phyloP scores from a whole-genome alignment of 1,284 basidiomycete species.

The Meripilus lineatus region DNA sequence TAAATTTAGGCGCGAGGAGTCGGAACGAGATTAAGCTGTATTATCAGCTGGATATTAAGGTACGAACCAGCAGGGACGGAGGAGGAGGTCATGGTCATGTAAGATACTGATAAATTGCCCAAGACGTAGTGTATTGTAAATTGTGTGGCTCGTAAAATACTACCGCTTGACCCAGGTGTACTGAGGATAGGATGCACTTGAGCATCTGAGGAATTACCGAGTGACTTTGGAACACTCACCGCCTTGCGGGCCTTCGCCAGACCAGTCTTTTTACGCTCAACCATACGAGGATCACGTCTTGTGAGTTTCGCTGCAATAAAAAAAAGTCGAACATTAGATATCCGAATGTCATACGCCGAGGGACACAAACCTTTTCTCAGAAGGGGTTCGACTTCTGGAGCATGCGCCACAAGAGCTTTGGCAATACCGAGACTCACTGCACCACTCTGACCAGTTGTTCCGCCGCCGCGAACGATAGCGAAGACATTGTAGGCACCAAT shows the following conservation, averaged over 20 bases:
- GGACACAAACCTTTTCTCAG: conserved; percentile 63
- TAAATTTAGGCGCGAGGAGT: no score
- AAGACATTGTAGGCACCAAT: conserved; percentile 94
- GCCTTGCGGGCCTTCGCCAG: conserved; percentile 87
- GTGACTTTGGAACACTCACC: no score
- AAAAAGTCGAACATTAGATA: conserved; percentile 6
- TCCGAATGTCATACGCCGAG: conserved; percentile 2
- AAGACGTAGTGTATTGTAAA: no score
- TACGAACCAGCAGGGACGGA: no score
- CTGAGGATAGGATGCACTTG: conserved; percentile 34
- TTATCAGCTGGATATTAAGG: no score
- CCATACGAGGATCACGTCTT: conserved; percentile 93
- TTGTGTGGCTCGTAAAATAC: no score
- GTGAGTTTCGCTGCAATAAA: conserved; percentile 84
- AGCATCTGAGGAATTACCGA: no score
- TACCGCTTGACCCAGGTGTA: conserved; percentile 96
- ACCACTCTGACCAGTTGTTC: conserved; percentile 87
- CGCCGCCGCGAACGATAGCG: conserved; percentile 84
- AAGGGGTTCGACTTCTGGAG: conserved; percentile 58
- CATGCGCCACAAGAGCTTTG: conserved; percentile 73
- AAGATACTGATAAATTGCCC: no score
- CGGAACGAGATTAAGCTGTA: no score
- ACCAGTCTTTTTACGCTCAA: conserved; percentile 97
- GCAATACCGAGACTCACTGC: conserved; percentile 84
- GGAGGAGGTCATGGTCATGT: no score